Percentiles rank a stretch among this genome's conserved stretches.
Conservation (phyloP, 768 basidiomycete genomes). For the Xerocomellus amylosporus region DNA sequence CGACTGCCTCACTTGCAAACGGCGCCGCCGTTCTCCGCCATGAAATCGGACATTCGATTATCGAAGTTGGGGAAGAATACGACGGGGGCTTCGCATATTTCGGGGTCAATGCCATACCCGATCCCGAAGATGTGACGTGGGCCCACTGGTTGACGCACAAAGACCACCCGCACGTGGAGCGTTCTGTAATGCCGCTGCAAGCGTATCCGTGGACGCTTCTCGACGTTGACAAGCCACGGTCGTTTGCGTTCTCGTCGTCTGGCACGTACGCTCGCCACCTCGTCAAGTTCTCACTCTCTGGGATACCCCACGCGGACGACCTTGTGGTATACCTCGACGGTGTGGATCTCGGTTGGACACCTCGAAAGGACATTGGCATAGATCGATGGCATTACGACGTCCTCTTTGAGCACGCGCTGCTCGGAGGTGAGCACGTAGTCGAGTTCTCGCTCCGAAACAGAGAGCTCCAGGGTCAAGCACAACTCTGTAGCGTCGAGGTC, state of each 20-base stretch:
- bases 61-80: constrained; percentile 79
- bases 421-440: constrained; percentile 54
- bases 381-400: constrained; percentile 81
- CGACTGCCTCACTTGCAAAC: constrained; percentile 71
- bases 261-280: constrained; percentile 60
- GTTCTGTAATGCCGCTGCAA: constrained; percentile 73
- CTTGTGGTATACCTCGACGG: constrained; percentile 62
- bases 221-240: constrained; percentile 57
- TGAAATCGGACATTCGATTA: constrained; percentile 79
- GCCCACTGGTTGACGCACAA: constrained; percentile 60
- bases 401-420: constrained; percentile 38
- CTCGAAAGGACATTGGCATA: constrained; percentile 49
- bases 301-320: constrained; percentile 53
- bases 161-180: constrained; percentile 48
- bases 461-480: constrained; percentile 52
- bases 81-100: constrained; percentile 75
- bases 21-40: constrained; percentile 75
- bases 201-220: constrained; percentile 74
- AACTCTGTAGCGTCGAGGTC: constrained; percentile 74
- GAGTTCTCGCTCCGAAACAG: constrained; percentile 53
- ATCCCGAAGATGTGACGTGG: constrained; percentile 55
- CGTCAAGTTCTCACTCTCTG: constrained; percentile 71
- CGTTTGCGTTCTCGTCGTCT: constrained; percentile 58
- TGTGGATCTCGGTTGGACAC: constrained; percentile 53
- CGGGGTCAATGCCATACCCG: constrained; percentile 59